These are phyloP conservation scores for Quercus lobata DNA, from an alignment of 331 rosid genomes.

Conservation along the genomic window DNA sequence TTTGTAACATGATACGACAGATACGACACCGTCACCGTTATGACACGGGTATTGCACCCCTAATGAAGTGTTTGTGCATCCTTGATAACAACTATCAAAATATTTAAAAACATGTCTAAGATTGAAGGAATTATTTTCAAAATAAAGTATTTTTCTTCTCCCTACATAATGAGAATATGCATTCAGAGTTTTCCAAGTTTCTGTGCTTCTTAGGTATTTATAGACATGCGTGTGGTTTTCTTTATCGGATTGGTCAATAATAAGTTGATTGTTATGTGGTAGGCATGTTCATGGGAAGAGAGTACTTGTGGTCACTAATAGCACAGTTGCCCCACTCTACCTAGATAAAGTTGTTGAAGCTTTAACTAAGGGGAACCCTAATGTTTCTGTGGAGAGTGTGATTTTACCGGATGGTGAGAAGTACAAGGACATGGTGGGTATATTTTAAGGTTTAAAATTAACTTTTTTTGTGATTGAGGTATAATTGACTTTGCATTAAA, in stretches of 20 bases:
- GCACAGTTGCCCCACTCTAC: slow-evolving; percentile 74
- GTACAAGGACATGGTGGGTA: slow-evolving; percentile 83
- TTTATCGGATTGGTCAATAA: background rate
- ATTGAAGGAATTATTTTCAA: too few species aligned
- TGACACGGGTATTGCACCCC: too few species aligned
- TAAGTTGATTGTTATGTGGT: slow-evolving; percentile 13
- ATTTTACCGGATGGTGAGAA: slow-evolving; percentile 89
- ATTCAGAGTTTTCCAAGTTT: too few species aligned
- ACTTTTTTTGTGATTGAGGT: slow-evolving; percentile 3
- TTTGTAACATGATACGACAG: too few species aligned
- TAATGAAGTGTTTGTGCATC: too few species aligned
- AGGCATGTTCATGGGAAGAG: slow-evolving; percentile 99
- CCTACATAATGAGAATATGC: too few species aligned
- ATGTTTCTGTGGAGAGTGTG: slow-evolving; percentile 76
- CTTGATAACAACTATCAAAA: too few species aligned
- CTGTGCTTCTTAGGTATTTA: too few species aligned
- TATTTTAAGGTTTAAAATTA: background rate
- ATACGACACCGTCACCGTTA: too few species aligned
- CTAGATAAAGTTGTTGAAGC: slow-evolving; percentile 76
- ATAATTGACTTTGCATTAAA: slow-evolving; percentile 2
- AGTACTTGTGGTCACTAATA: slow-evolving; percentile 91
- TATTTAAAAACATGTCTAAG: too few species aligned
- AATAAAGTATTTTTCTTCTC: too few species aligned
- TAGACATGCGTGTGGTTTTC: background rate
- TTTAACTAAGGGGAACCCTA: slow-evolving; percentile 75